Percentiles rank a stretch among this genome's conserved stretches.
These are phyloP conservation scores for Fusarium verrucosum DNA, from an alignment of 2,329 filamentous ascomycete species.

Conservation along the genomic window DNA sequence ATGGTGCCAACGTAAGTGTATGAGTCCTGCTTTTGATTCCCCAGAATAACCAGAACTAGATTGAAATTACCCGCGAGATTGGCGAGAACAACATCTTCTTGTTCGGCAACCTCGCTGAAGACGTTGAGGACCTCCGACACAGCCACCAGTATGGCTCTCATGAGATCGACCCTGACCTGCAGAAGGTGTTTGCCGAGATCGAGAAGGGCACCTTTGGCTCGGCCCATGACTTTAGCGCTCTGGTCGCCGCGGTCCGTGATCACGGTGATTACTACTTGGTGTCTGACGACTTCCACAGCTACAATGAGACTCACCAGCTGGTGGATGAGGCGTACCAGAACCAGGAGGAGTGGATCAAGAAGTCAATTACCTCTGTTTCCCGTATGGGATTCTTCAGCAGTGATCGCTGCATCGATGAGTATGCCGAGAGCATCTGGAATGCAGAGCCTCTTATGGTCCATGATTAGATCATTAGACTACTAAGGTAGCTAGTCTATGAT, in stretches of 20 bases:
- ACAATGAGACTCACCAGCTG: slow-evolving; percentile 87
- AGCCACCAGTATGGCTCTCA: slow-evolving; percentile 85
- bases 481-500: slow-evolving; percentile 2
- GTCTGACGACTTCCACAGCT: slow-evolving; percentile 96
- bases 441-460: slow-evolving; percentile 77
- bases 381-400: slow-evolving; percentile 98
- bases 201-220: slow-evolving; percentile 83
- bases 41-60: slow-evolving; percentile 49
- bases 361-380: slow-evolving; percentile 87
- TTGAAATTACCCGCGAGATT: slow-evolving; percentile 97
- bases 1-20: slow-evolving; percentile 78
- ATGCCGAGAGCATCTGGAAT: slow-evolving; percentile 98
- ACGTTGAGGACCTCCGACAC: slow-evolving; percentile 95
- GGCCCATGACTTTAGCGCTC: slow-evolving; percentile 77
- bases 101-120: slow-evolving; percentile 94
- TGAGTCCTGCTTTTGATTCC: background rate
- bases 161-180: slow-evolving; percentile 77
- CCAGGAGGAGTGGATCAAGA: slow-evolving; percentile 90
- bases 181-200: slow-evolving; percentile 85
- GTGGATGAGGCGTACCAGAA: slow-evolving; percentile 94
- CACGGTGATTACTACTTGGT: slow-evolving; percentile 98
- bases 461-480: slow-evolving; percentile 42
- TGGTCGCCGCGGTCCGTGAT: slow-evolving; percentile 85
- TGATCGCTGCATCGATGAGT: slow-evolving; percentile 95
- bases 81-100: slow-evolving; percentile 98